These are phyloP conservation scores for Trematosphaeria pertusa DNA, from an alignment of 2,329 filamentous ascomycete genomes.

Conservation along the genomic window DNA sequence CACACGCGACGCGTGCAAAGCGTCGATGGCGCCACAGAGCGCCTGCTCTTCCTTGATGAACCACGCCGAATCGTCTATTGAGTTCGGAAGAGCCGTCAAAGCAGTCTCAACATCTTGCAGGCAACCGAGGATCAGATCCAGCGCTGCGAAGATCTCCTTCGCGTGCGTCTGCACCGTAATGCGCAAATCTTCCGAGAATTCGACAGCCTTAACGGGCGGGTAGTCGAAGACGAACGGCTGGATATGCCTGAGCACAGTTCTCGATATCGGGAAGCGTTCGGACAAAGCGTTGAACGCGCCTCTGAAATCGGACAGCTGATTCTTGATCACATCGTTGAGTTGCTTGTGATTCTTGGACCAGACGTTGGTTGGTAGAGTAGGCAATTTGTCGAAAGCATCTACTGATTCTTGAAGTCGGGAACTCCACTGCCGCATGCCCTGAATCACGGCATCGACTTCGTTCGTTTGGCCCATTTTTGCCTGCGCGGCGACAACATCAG, in stretches of 20 bases:
- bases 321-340: slow-evolving; percentile 21
- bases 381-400: slow-evolving; percentile 25
- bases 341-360: slow-evolving; percentile 25
- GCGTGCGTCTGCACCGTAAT: slow-evolving; percentile 57
- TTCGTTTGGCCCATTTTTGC: slow-evolving; percentile 64
- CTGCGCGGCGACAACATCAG: slow-evolving; percentile 70
- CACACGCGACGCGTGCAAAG: slow-evolving; percentile 67
- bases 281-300: slow-evolving; percentile 25
- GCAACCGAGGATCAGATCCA: slow-evolving; percentile 79
- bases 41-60: slow-evolving; percentile 58
- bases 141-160: slow-evolving; percentile 66
- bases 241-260: slow-evolving; percentile 64
- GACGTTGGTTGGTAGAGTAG: slow-evolving; percentile 35
- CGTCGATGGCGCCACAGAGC: slow-evolving; percentile 56
- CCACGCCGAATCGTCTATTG: slow-evolving; percentile 69
- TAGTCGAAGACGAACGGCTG: slow-evolving; percentile 64
- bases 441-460: slow-evolving; percentile 33
- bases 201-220: slow-evolving; percentile 6
- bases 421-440: slow-evolving; percentile 34
- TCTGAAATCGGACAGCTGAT: slow-evolving; percentile 23
- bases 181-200: slow-evolving; percentile 8
- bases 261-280: slow-evolving; percentile 31
- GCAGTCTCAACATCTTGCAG: slow-evolving; percentile 74
- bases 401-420: slow-evolving; percentile 21
- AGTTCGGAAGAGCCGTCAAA: slow-evolving; percentile 61